Base-by-base conservation (phyloP, 345 rosid species). In the Xanthoceras sorbifolium region DNA sequence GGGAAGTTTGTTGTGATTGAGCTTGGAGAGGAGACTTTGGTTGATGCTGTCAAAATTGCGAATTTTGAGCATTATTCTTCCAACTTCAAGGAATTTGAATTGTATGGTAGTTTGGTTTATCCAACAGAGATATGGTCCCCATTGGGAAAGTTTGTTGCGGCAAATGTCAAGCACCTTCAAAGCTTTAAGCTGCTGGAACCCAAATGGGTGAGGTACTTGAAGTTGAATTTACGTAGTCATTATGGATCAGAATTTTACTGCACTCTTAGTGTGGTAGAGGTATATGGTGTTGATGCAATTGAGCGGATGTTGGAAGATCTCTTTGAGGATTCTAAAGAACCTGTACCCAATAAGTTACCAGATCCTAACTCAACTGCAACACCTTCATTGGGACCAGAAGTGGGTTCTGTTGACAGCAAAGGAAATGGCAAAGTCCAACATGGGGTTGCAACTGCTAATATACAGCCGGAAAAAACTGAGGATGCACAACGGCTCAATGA, bases 231-330 rank as follows among this genome's bases (percentile, higher is more conserved):
- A 76, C 80, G 86, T 11, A 90, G 94, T 74, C 99, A 95, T 82
- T 92, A 95, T n/a, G 98, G 99, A 2, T 90, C 96, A 15, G 96
- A 90, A 85, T 90, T 90, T 88, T 95, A 95, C 83, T 95, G 99
- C 87, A 95, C 97, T 0, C 69, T 95, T 76, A 93, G 97, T 68
- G 89, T 86, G 61, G 79, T 93, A 12, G 98, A 93, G 86, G 98
- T 95, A 7, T 87, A 86, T 63, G 99, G 98, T 32, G 92, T 93
- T 11, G 97, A 95, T 82, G 99, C 97, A 34, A 90, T 95, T 48
- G 94, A 93, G 81, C 84, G 90, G 65, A 95, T 95, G 99, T 91
- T 95, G 46, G 98, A 95, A 83, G 99, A 95, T 89, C 90, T 95
- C 63, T 85, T 92, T 72, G 88, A 90, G 63, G 80, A 83, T 22